Evolutionary conservation across 805 yeast species (phyloP), one percentile per base, ranked within the genome.

Genomic region (Wickerhamiella sergipiensis): DNA sequence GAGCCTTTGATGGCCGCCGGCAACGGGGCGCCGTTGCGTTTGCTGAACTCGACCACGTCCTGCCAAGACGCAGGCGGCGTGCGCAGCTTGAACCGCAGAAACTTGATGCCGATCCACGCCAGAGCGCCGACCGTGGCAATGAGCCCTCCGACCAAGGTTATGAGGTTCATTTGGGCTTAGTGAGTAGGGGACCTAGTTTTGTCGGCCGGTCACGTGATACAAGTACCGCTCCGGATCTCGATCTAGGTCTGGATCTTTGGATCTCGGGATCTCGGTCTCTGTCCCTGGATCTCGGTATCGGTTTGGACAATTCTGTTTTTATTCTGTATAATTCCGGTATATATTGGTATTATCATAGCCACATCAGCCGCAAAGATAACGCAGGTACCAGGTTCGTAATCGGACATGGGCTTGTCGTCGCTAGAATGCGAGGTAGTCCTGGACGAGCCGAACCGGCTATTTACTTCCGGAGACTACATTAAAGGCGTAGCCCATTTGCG

Each of bases 1-100:
- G 70, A 70, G 2, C 61, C 52, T 45, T 51, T 47, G 33, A 59
- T 33, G 31, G 46, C 22, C 19, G 50, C 48, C 10, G 63, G 63
- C 2, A 60, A 36, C 39, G 61, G 58, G 15, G 60, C 60, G 10
- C 52, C 50, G 15, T 50, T 31, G 24, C 50, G 43, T 43, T 48
- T 43, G 19, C 60, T 54, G 23, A 55, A 18, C 7, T 46, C 53
- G 15, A 57, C 57, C 12, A 54, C 33, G 18, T 57, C 50, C n/a
- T 49, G 45, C 55, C 53, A 60, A n/a, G 49, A 50, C 1, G 53
- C 46, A 18, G 57, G 57, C 4, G 59, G 60, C 24, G 47, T 36
- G 9, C 63, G 55, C 44, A 61, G 52, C 40, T 24, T 38, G 31
- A 29, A 36, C 18, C 61, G 53, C 26, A 59, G 44, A 17, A 45